Evolutionary conservation across 2,329 filamentous ascomycete genomes (phyloP).

Genomic region (Verticillium nonalfalfae): DNA sequence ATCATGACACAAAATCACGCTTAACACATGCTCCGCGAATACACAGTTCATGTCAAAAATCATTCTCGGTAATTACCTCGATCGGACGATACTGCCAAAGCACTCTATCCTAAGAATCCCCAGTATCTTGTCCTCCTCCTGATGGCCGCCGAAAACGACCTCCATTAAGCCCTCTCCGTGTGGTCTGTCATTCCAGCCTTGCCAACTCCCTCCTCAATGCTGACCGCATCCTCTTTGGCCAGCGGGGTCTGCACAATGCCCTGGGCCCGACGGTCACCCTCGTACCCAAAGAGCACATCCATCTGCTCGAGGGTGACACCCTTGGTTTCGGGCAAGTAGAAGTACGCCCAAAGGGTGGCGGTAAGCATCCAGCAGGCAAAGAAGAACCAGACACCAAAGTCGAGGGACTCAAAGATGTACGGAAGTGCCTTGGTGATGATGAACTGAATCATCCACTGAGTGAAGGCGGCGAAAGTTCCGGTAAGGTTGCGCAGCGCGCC

Average conservation of each 20-base stretch:
- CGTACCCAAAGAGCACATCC: slow-evolving; percentile 23
- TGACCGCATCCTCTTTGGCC: slow-evolving; percentile 3
- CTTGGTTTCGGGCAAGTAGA: slow-evolving; percentile 49
- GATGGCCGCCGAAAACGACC: too few species aligned
- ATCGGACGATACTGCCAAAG: too few species aligned
- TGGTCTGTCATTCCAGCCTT: not conserved
- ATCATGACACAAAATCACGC: too few species aligned
- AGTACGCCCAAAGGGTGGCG: slow-evolving; percentile 40
- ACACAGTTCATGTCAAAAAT: too few species aligned
- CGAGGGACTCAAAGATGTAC: slow-evolving; percentile 34
- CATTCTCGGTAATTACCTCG: too few species aligned
- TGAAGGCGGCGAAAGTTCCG: slow-evolving; percentile 31
- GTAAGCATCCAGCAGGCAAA: slow-evolving; percentile 45
- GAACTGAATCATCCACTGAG: slow-evolving; percentile 35
- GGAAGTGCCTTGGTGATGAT: slow-evolving; percentile 35
- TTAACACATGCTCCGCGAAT: too few species aligned
- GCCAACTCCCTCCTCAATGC: slow-evolving; percentile 1
- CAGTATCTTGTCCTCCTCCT: too few species aligned
- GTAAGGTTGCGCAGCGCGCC: slow-evolving; percentile 33
- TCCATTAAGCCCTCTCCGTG: not conserved
- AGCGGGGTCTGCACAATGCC: not conserved
- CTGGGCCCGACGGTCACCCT: slow-evolving; percentile 5
- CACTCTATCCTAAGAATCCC: too few species aligned
- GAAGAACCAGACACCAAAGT: slow-evolving; percentile 51
- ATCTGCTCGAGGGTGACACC: slow-evolving; percentile 47